A percentile compares a stretch with the other conserved stretches of the same genome.
Conservation (phyloP, 163 green algal species). For the Chlamydomonas reinhardtii region DNA sequence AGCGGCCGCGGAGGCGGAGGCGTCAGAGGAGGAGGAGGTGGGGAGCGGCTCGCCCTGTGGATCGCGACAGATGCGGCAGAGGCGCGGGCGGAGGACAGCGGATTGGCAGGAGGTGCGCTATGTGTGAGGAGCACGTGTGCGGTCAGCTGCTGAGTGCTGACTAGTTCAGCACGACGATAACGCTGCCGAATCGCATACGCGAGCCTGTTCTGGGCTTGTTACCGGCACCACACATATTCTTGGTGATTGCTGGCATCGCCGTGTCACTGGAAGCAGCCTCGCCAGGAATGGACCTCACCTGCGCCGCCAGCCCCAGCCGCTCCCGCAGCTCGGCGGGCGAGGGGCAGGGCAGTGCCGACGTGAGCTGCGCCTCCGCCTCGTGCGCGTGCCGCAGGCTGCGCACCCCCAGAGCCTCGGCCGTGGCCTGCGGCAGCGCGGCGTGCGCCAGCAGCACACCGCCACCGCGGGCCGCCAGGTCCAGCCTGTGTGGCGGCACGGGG, state of each 20-base stretch:
- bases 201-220: too few species aligned
- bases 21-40: too few species aligned
- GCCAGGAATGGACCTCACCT: too few species aligned
- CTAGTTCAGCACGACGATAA: too few species aligned
- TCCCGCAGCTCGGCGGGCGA: slow-evolving; percentile 43
- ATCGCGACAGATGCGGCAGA: not conserved
- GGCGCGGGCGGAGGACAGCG: too few species aligned
- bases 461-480: not conserved
- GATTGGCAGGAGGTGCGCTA: too few species aligned
- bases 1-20: slow-evolving; percentile 4
- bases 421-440: slow-evolving; percentile 56
- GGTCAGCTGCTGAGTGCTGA: too few species aligned
- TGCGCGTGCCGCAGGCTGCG: slow-evolving; percentile 64
- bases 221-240: too few species aligned
- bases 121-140: too few species aligned
- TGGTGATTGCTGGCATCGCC: too few species aligned
- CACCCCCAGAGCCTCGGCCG: slow-evolving; percentile 74
- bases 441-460: slow-evolving; percentile 62
- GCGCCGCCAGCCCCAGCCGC: slow-evolving; percentile 12
- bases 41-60: not conserved
- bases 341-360: slow-evolving; percentile 55
- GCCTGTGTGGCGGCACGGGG: not conserved
- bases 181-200: too few species aligned
- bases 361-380: slow-evolving; percentile 54
- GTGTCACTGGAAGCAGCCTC: too few species aligned